Percentiles rank a stretch among this genome's conserved stretches.
Conservation (phyloP, 2,329 filamentous ascomycete genomes). For the Colletotrichum destructivum region DNA sequence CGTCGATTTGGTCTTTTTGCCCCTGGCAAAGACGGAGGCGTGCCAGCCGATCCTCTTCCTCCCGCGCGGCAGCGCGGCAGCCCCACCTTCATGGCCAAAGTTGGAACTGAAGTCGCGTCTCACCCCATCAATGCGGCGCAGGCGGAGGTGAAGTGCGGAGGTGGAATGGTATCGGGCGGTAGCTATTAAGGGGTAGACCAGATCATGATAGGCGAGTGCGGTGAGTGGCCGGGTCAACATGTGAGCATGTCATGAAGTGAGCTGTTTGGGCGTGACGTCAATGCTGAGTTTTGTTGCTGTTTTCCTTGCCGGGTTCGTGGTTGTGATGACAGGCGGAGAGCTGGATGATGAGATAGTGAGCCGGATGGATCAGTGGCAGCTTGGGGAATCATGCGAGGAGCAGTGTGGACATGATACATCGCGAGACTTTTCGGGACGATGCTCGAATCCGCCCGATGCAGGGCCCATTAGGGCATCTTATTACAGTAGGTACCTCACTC, state of each 20-base stretch:
- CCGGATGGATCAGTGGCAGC: slow-evolving; percentile 6
- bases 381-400: slow-evolving; percentile 38
- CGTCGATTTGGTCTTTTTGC: slow-evolving; percentile 70
- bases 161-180: slow-evolving; percentile 15
- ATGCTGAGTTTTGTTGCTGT: slow-evolving; percentile 4
- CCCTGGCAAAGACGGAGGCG: slow-evolving; percentile 50
- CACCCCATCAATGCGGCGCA: slow-evolving; percentile 24
- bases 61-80: slow-evolving; percentile 1
- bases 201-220: slow-evolving; percentile 38
- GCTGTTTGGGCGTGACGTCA: slow-evolving; percentile 33
- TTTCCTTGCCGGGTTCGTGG: not conserved
- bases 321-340: slow-evolving; percentile 7
- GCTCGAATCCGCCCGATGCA: slow-evolving; percentile 36
- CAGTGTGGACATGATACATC: slow-evolving; percentile 29
- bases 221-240: slow-evolving; percentile 41
- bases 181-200: slow-evolving; percentile 21
- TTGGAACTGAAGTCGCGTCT: slow-evolving; percentile 12
- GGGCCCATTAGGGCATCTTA: slow-evolving; percentile 27
- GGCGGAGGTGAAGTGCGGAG: slow-evolving; percentile 31
- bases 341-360: slow-evolving; percentile 26
- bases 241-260: slow-evolving; percentile 41
- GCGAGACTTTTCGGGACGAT: slow-evolving; percentile 41
- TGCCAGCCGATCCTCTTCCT: slow-evolving; percentile 12
- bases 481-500: not conserved
- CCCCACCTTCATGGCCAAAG: slow-evolving; percentile 15